A percentile compares a stretch with the other conserved stretches of the same genome.
Evolutionary conservation across 768 basidiomycete species (phyloP).

Genomic region (Austroboletus festivus): DNA sequence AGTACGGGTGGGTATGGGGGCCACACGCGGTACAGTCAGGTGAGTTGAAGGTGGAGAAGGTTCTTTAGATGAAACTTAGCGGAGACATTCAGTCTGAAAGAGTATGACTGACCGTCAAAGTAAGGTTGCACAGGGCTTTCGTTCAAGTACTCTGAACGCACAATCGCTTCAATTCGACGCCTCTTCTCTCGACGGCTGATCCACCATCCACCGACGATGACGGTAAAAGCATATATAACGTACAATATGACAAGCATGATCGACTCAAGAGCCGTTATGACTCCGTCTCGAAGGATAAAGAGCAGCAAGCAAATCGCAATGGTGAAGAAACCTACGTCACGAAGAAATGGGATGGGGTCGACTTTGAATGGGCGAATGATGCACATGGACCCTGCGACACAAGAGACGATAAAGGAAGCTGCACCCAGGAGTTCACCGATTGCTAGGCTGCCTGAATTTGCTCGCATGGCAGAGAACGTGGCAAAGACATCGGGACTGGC

Average conservation of each 20-base stretch:
- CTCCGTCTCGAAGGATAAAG: slow-evolving; percentile 71
- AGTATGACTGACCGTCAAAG: slow-evolving; percentile 59
- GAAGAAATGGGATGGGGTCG: slow-evolving; percentile 72
- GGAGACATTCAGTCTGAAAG: too few species aligned
- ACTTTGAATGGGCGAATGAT: slow-evolving; percentile 95
- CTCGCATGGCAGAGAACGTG: slow-evolving; percentile 89
- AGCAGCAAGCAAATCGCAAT: slow-evolving; percentile 74
- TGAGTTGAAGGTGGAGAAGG: slow-evolving; percentile 5
- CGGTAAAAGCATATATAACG: slow-evolving; percentile 68
- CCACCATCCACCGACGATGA: slow-evolving; percentile 80
- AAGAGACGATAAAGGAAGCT: slow-evolving; percentile 92
- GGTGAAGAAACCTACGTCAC: slow-evolving; percentile 96
- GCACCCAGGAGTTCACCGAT: slow-evolving; percentile 95
- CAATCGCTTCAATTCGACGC: slow-evolving; percentile 46
- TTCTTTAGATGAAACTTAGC: too few species aligned
- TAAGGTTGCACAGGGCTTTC: slow-evolving; percentile 51
- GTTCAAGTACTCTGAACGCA: slow-evolving; percentile 56
- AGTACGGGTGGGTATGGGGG: slow-evolving; percentile 35
- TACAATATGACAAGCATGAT: slow-evolving; percentile 70
- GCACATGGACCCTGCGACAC: slow-evolving; percentile 97
- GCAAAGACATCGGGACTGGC: slow-evolving; percentile 96
- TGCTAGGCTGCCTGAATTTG: slow-evolving; percentile 82
- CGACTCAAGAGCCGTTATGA: slow-evolving; percentile 70
- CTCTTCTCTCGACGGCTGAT: slow-evolving; percentile 50
- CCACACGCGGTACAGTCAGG: slow-evolving; percentile 19